Evolutionary conservation across 495 filamentous ascomycete species (phyloP).

Genomic region (Hyaloscypha bicolor): DNA sequence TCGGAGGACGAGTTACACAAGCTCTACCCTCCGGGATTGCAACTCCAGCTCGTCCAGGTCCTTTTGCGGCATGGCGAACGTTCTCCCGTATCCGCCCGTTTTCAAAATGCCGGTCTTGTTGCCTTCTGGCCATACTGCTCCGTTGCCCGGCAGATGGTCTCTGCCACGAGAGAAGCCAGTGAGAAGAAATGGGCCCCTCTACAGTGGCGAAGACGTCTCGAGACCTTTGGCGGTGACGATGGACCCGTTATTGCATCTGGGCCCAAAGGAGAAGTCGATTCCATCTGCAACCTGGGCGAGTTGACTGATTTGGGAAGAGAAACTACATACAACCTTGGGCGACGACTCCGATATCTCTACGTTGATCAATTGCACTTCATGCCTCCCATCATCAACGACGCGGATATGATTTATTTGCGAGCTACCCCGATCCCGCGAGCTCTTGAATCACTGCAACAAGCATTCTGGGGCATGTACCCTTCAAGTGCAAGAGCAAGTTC

Average conservation of each 20-base stretch:
- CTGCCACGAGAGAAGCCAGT: constrained; percentile 60
- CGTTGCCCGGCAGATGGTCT: constrained; percentile 69
- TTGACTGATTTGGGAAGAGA: constrained; percentile 85
- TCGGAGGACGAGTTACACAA: constrained; percentile 74
- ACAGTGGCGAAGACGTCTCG: constrained; percentile 77
- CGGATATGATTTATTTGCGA: constrained; percentile 80
- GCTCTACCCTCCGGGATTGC: constrained; percentile 78
- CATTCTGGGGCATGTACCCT: constrained; percentile 89
- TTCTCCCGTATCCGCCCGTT: constrained; percentile 81
- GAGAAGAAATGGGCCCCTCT: constrained; percentile 60
- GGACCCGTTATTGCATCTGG: constrained; percentile 68
- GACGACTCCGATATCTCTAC: constrained; percentile 80
- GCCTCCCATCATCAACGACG: constrained; percentile 62
- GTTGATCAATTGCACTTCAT: constrained; percentile 87
- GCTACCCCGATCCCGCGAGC: constrained; percentile 84
- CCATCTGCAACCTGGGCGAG: constrained; percentile 82
- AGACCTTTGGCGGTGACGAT: constrained; percentile 77
- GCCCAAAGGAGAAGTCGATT: constrained; percentile 68
- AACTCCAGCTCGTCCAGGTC: constrained; percentile 89
- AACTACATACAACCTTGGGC: constrained; percentile 80
- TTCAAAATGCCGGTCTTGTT: constrained; percentile 83
- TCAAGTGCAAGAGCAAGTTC: constrained; percentile 57
- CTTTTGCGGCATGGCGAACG: constrained; percentile 91
- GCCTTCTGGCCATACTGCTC: constrained; percentile 94
- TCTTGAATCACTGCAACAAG: constrained; percentile 85